Conservation (phyloP, 768 basidiomycete genomes). For the Mycena rosella region DNA sequence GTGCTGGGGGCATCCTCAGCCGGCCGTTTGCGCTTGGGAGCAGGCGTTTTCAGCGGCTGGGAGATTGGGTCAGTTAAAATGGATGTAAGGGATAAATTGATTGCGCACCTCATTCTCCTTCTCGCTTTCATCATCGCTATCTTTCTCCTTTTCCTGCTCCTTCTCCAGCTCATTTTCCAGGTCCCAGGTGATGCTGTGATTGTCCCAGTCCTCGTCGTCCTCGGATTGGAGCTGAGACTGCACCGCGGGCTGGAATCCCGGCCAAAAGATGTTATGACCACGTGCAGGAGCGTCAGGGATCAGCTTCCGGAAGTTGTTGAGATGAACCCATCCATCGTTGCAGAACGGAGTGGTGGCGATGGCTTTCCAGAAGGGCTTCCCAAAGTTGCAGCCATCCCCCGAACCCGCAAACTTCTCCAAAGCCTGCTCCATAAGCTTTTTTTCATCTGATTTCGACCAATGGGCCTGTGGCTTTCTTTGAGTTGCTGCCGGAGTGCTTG, state of each 20-base stretch:
- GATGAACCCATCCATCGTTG: conserved; percentile 42
- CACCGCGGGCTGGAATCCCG: conserved; percentile 7
- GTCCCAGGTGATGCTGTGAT: too few species aligned
- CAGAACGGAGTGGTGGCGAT: conserved; percentile 30
- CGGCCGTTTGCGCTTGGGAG: background rate
- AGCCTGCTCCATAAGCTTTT: too few species aligned
- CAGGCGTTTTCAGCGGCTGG: background rate
- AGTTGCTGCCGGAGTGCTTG: too few species aligned
- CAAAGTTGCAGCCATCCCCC: too few species aligned
- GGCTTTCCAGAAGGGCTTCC: too few species aligned
- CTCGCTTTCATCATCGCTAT: background rate
- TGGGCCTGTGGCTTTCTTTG: too few species aligned
- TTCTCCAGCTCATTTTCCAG: background rate
- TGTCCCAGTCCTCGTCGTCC: background rate
- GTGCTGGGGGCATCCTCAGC: background rate
- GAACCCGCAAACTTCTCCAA: too few species aligned
- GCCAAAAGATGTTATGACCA: conserved; percentile 19
- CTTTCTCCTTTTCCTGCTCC: background rate
- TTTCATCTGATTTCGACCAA: too few species aligned
- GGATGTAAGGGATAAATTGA: background rate
- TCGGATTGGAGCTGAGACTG: background rate
- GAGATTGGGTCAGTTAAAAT: background rate
- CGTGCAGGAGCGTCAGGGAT: conserved; percentile 31
- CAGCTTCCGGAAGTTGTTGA: conserved; percentile 30
- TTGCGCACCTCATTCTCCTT: conserved; percentile 10